Evolutionary conservation across 2,329 filamentous ascomycete species (phyloP), one percentile per base, ranked within the genome.

Genomic region (Stemphylium vesicarium): DNA sequence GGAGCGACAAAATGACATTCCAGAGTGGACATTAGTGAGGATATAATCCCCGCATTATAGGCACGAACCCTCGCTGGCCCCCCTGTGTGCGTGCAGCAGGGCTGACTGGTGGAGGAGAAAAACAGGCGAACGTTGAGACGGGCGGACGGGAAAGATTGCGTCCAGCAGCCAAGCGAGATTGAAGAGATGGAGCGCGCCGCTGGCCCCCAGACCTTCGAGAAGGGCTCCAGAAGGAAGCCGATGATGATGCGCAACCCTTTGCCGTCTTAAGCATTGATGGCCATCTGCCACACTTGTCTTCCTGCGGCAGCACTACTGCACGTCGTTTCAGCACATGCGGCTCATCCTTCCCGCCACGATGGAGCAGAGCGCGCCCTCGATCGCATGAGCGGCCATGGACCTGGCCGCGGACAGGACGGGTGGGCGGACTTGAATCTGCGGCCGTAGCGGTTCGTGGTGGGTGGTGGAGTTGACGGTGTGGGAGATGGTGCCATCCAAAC

Each of bases 21-120:
- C 65, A 64, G 40, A 58, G 53, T 46, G 33, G 33, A 43, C 46
- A 47, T 39, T 50, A 36, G 46, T 55, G 50, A 55, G 53, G 59
- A 41, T 60, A 63, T 65, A 66, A 53, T 57, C 66, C 68, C 70
- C 70, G 70, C 70, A 73, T 70, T 70, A 73, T 68, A 68, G 57
- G 31, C 42, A 24, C 16, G 42, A 45, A 45, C 42, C 42, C 42
- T 35, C 39, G 3, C 56, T 53, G 29, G 29, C 31, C 45, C 58
- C 61, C 63, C 41, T 59, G 58, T 53, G 56, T 55, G 55, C 59
- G 57, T 56, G 53, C 46, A 51, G 35, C 54, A 59, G 56, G 59
- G 60, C 46, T 46, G 42, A 48, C 38, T 52, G 52, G 47, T 47
- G 44, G 44, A 52, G 50, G 52, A 49, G 51, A 44, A 58, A 60